Evolutionary conservation across 2,329 filamentous ascomycete genomes (phyloP), one percentile per base, ranked within the genome.

Genomic region (Talaromyces sp.): DNA sequence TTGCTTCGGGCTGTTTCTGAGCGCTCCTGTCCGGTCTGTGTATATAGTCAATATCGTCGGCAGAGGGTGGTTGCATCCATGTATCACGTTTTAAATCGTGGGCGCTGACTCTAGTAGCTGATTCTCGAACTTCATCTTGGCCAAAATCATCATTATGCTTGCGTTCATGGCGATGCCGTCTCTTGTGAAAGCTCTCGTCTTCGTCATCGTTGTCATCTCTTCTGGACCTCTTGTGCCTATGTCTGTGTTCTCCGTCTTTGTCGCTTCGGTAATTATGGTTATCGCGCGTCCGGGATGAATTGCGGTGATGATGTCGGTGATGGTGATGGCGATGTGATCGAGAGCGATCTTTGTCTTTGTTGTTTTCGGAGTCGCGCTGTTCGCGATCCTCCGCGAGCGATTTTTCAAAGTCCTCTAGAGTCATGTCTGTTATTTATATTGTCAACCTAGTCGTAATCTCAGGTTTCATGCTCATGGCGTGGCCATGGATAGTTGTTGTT

Each of bases 1-100:
- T 74, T 5, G 75, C 66, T 59, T 74, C 76, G 5, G 76, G 70
- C 8, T 71, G 73, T 57, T 78, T 79, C 67, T 78, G 84, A 62
- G 78, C 80, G 40, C 77, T 74, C 80, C 64, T 85, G 82, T 71
- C 90, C 84, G 58, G 92, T 83, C 77, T 74, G 39, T 80, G 77
- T 25, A 81, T 72, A 73, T 96, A 96, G 72, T 98, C 93, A 63
- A 98, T 82, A 60, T 93, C 88, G 39, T 96, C 78, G 0, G 88
- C 86, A 0, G 90, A 91, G 0, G 93, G 92, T 0, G 89, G 89
- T 64, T 92, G 88, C 95, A 99, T 99, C 93, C 96, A 99, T 0
- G 89, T 86, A 75, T 98, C 95, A 66, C 96, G 86, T 67, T 87
- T 83, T 35, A 88, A 70, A 1, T 76, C 69, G 23, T 76, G 58